A percentile compares a stretch with the other conserved stretches of the same genome.
Conservation (phyloP, 805 yeast species). For the Metschnikowia chrysomelidarum region DNA sequence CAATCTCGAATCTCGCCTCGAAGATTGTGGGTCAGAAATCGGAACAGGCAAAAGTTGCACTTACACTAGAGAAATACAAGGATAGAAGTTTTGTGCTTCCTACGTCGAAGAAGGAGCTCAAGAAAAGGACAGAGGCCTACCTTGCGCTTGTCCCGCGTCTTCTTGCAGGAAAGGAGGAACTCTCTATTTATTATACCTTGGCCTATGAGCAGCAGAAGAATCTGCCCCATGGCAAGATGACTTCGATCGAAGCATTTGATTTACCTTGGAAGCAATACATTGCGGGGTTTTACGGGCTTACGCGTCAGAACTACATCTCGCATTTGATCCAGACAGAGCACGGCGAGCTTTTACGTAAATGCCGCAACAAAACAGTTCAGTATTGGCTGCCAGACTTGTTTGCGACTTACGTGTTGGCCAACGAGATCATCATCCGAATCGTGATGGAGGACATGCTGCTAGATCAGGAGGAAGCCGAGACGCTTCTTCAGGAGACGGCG, state of each 20-base stretch:
- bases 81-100: constrained; percentile 20
- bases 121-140: constrained; percentile 20
- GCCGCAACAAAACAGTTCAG: constrained; percentile 42
- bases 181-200: constrained; percentile 48
- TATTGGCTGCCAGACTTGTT: constrained; percentile 65
- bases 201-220: constrained; percentile 43
- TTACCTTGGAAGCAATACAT: constrained; percentile 45
- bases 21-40: constrained; percentile 3
- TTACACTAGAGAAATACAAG: constrained; percentile 16
- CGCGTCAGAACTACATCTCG: constrained; percentile 53
- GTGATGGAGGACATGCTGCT: constrained; percentile 45
- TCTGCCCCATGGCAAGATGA: constrained; percentile 44
- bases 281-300: constrained; percentile 63
- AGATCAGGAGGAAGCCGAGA: constrained; percentile 44
- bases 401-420: constrained; percentile 56
- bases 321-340: constrained; percentile 30
- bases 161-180: constrained; percentile 39
- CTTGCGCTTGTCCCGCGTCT: constrained; percentile 33
- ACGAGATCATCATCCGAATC: constrained; percentile 55
- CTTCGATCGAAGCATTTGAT: constrained; percentile 45
- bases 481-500: constrained; percentile 43
- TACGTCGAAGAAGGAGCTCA: constrained; percentile 31
- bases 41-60: constrained; percentile 6
- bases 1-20: too few species aligned
- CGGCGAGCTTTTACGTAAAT: constrained; percentile 23